Evolutionary conservation across 352 stramenopile species (phyloP).

Genomic region (Phytophthora pini): DNA sequence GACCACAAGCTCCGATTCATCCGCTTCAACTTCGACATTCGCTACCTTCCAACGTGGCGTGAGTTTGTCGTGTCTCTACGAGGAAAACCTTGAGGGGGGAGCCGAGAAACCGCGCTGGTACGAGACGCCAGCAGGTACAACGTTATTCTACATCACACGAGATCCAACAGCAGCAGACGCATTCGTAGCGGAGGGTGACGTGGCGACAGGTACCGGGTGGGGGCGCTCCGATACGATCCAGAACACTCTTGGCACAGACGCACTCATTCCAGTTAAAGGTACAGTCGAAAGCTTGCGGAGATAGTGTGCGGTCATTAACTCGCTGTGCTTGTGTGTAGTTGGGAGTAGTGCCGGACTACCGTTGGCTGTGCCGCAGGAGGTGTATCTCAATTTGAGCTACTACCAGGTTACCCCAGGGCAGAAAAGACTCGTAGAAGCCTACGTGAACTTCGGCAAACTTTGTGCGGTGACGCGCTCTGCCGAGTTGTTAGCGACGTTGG

Average conservation of each 20-base stretch:
- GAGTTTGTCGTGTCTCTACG: conserved; percentile 92
- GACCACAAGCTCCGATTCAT: conserved; percentile 26
- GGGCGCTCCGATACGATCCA: conserved; percentile 61
- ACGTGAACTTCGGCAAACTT: conserved; percentile 74
- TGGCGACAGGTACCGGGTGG: conserved; percentile 50
- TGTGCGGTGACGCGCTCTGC: conserved; percentile 75
- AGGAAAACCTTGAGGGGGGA: conserved; percentile 81
- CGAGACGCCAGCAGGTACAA: conserved; percentile 73
- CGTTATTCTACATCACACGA: conserved; percentile 91
- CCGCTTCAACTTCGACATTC: conserved; percentile 15
- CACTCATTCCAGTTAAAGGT: conserved; percentile 81
- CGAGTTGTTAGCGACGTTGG: conserved; percentile 68
- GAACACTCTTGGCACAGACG: conserved; percentile 62
- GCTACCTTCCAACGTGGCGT: conserved; percentile 67
- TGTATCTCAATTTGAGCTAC: conserved; percentile 82
- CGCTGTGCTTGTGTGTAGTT: conserved; percentile 33
- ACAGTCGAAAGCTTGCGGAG: conserved; percentile 5
- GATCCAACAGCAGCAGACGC: conserved; percentile 64
- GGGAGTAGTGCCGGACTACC: conserved; percentile 47
- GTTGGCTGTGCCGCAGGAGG: conserved; percentile 67
- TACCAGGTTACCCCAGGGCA: conserved; percentile 73
- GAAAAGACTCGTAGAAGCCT: conserved; percentile 71
- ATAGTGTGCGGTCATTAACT: conserved; percentile 6
- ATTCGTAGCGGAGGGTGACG: conserved; percentile 56
- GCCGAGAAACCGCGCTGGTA: conserved; percentile 90